Conservation (phyloP, 495 filamentous ascomycete species). For the Penicillium silybi region DNA sequence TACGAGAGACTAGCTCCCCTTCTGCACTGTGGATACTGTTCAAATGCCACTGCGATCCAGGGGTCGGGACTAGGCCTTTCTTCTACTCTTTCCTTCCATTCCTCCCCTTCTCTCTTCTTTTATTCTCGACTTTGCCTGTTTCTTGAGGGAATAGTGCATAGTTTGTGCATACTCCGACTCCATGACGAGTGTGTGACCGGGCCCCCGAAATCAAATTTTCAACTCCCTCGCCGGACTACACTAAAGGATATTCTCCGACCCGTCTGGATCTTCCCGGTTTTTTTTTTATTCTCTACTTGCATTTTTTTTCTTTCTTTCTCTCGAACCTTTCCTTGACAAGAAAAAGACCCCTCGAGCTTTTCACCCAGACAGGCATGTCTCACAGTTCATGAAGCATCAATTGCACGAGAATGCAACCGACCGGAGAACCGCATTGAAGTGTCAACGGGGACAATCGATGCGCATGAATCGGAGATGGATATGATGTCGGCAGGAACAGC, state of each 20-base stretch:
- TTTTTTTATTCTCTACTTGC: constrained; percentile 5
- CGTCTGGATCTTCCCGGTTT: constrained; percentile 8
- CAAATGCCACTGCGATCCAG: constrained; percentile 27
- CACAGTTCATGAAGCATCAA: constrained; percentile 20
- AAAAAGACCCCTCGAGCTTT: background rate
- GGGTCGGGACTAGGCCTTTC: constrained; percentile 19
- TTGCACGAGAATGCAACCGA: constrained; percentile 34
- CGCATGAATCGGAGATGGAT: constrained; percentile 26
- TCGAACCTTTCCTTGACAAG: background rate
- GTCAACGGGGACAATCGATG: constrained; percentile 18
- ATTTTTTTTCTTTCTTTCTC: background rate
- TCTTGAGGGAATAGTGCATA: background rate
- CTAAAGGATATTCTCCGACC: constrained; percentile 15
- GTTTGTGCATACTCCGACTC: background rate
- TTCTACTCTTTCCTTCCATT: constrained; percentile 9
- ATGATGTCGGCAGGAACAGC: constrained; percentile 32
- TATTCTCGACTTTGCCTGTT: constrained; percentile 2
- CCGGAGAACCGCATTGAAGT: constrained; percentile 20
- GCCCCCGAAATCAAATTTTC: constrained; percentile 1
- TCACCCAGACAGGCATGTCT: constrained; percentile 12
- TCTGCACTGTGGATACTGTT: constrained; percentile 24
- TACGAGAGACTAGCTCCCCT: constrained; percentile 22
- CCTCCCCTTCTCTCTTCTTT: constrained; percentile 3
- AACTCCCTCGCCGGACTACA: constrained; percentile 5
- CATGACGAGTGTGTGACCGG: background rate